Conservation (phyloP, 2,329 filamentous ascomycete genomes). For the Bipolaris bicolor region DNA sequence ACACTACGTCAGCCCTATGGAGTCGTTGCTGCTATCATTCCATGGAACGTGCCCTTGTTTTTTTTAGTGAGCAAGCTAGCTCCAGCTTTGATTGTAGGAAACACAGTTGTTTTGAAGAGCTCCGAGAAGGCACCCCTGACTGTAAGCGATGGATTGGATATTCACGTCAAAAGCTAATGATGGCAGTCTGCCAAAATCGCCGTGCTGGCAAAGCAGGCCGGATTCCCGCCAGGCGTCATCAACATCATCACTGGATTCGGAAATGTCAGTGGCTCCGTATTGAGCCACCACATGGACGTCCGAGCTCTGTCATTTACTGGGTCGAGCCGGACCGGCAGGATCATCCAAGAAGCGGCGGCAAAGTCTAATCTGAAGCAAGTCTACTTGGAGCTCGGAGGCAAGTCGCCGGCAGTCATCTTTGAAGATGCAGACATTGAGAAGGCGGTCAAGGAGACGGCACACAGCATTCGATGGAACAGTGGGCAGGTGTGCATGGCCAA, state of each 20-base stretch:
- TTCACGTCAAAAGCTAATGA: slow-evolving; percentile 60
- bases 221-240: slow-evolving; percentile 79
- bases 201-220: slow-evolving; percentile 76
- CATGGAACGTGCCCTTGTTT: slow-evolving; percentile 52
- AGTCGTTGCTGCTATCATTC: slow-evolving; percentile 81
- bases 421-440: slow-evolving; percentile 81
- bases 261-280: slow-evolving; percentile 78
- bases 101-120: slow-evolving; percentile 44
- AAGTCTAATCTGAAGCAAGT: slow-evolving; percentile 86
- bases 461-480: slow-evolving; percentile 61
- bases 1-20: slow-evolving; percentile 80
- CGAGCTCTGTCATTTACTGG: slow-evolving; percentile 86
- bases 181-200: slow-evolving; percentile 78
- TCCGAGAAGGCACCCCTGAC: slow-evolving; percentile 63
- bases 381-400: slow-evolving; percentile 83
- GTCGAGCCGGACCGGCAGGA: slow-evolving; percentile 83
- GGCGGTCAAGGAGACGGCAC: slow-evolving; percentile 62
- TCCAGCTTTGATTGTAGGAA: slow-evolving; percentile 43
- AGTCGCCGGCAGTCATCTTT: slow-evolving; percentile 83
- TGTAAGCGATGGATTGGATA: slow-evolving; percentile 64
- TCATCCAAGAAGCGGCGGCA: slow-evolving; percentile 74
- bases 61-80: slow-evolving; percentile 38
- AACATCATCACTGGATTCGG: slow-evolving; percentile 82
- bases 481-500: slow-evolving; percentile 68
- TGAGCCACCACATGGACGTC: slow-evolving; percentile 77